These are phyloP conservation scores for Colletotrichum liaoningense DNA, from an alignment of 2,329 filamentous ascomycete species.

Conservation along the genomic window DNA sequence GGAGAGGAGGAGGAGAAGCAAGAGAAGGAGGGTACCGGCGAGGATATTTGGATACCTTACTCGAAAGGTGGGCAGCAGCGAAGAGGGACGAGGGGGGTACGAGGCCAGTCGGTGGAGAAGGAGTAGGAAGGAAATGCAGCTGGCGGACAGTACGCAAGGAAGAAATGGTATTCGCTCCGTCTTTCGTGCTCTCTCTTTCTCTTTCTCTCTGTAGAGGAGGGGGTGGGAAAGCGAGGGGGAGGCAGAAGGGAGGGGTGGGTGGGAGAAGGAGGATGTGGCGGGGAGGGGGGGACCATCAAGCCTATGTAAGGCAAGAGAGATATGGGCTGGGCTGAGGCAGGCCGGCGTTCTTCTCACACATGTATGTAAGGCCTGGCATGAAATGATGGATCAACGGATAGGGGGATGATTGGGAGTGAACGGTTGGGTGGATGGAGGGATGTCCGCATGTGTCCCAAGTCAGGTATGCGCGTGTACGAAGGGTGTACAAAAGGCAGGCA, in stretches of 20 bases:
- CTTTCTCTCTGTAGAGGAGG: conserved; percentile 12
- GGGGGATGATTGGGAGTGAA: neutral
- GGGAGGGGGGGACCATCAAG: neutral
- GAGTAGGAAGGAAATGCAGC: conserved; percentile 58
- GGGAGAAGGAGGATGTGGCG: conserved; percentile 21
- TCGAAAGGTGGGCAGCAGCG: conserved; percentile 38
- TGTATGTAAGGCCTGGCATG: conserved; percentile 9
- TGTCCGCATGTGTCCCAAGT: conserved; percentile 6
- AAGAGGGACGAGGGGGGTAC: conserved; percentile 47
- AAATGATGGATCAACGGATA: conserved; percentile 15
- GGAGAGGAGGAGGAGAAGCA: conserved; percentile 33
- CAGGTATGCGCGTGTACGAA: conserved; percentile 1
- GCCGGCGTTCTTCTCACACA: conserved; percentile 10
- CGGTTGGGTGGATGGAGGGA: conserved; percentile 20
- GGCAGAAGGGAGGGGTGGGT: conserved; percentile 11
- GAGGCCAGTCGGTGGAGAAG: conserved; percentile 56
- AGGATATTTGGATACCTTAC: conserved; percentile 34
- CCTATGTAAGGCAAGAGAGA: conserved; percentile 12
- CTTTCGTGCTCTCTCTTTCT: neutral
- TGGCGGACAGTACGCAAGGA: conserved; percentile 43
- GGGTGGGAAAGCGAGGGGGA: conserved; percentile 24
- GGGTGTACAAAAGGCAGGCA: neutral
- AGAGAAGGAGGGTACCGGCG: conserved; percentile 29
- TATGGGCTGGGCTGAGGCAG: conserved; percentile 30
- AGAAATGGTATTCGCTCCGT: neutral